Evolutionary conservation across 1,139 yeast genomes (phyloP), one percentile per base, ranked within the genome.

Genomic region (Eremothecium sinecaudum): DNA sequence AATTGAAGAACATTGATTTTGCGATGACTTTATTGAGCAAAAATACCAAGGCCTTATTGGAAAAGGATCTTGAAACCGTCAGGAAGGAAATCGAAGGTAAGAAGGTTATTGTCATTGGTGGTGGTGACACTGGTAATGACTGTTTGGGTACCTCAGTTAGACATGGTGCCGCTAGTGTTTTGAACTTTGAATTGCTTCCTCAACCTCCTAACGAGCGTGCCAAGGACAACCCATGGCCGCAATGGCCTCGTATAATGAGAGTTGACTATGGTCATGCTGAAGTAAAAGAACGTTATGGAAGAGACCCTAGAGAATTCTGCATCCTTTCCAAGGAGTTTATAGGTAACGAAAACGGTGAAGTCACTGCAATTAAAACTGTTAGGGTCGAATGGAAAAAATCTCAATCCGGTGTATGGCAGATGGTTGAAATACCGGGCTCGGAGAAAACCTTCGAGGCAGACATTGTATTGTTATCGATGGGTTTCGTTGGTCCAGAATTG

Each of bases 51-150:
- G 92, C 95, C 2, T 69, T 90, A 51, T 73, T 90, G 48, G 87
- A 82, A 40, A 79, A 79, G 44, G 74, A 82, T 50, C 70, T 87
- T 57, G 93, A 77, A 41, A 82, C 78, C 40, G 79, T 87, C 39
- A 75, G 80, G 47, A 65, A 71, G 46, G 70, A 73, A 43, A 64
- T 90, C 42, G 75, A 71, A 44, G 97, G 93, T 48, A 90, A 87
- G 69, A 69, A 82, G 47, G 97, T 90, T 39, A 77, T 90, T 54
- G 97, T 90, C 39, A 87, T 90, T 67, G 98, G 98, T 55, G 98
- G 98, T 67, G 98, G 98, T 73, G 98, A 90, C 62, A 90, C 98
- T 28, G 98, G 98, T 74, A 90, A 90, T 58, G 98, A 90, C 69
- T 90, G 97, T 73, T 73, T 90, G 56, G 98, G 97, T 64, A 90